Evolutionary conservation across 352 stramenopile genomes (phyloP), one percentile per base, ranked within the genome.

Genomic region (Pythium sp.): DNA sequence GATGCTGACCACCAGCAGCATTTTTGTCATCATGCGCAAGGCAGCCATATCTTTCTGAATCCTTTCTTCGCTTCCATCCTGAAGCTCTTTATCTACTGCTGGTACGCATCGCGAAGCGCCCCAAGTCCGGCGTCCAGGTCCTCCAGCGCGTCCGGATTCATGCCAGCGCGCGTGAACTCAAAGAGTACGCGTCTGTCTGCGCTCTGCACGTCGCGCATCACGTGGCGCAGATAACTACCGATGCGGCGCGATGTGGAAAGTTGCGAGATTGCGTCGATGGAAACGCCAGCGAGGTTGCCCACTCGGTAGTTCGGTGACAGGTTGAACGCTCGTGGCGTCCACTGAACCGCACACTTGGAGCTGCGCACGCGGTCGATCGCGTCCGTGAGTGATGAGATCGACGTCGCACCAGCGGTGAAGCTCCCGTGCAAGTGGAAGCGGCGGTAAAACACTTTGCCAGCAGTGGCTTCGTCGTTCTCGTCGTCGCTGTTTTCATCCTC

Each of bases 81-180:
- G 22, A 53, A 24, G 28, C 20, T n/a, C 18, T 22, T n/a, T n/a
- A 14, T 41, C 68, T 49, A 64, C 26, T 64, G 36, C n/a, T 68
- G 65, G 53, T 92, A 91, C 34, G 73, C 74, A 30, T 88, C 87
- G 22, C 72, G 70, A 14, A 84, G 69, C 6, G 34, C 63, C 9
- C 73, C 70, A n/a, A 95, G 67, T 20, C 74, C 57, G 8, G 79
- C 77, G 46, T 81, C 70, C 15, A 93, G 63, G 47, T 95, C 85
- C 56, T 89, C 76, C 0, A 84, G 59, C 1, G 82, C 87, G 56
- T 95, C 87, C 0, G 78, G 68, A 67, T 77, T 89, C 87, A 95
- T 93, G 4, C 87, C 87, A 7, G 79, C 73, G 58, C 83, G 75
- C 14, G 78, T 88, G 58, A 89, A 95, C 68, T 95, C 85, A 68